Percentiles rank a stretch among this genome's conserved stretches.
Evolutionary conservation across 495 filamentous ascomycete species (phyloP).

Genomic region (Ascobolus immersus): DNA sequence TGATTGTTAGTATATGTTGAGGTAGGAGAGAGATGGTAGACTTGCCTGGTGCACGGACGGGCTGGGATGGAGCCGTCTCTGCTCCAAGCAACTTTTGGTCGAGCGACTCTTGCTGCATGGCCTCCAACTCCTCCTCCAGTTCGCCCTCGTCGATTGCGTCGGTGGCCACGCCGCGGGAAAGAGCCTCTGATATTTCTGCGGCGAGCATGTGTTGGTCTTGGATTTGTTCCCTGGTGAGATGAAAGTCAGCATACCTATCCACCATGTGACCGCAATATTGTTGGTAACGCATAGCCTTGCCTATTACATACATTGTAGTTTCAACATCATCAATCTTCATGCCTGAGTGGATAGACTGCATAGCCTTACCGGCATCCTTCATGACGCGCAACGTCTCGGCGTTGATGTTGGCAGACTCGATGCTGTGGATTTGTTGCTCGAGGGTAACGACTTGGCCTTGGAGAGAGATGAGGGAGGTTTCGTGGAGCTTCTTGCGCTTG

Average conservation of each 20-base stretch:
- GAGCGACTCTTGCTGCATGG: slow-evolving; percentile 61
- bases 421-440: slow-evolving; percentile 85
- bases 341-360: slow-evolving; percentile 74
- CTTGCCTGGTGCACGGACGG: slow-evolving; percentile 54
- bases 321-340: slow-evolving; percentile 86
- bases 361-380: slow-evolving; percentile 65
- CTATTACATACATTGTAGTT: slow-evolving; percentile 59
- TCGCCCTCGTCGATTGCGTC: slow-evolving; percentile 66
- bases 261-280: neutral
- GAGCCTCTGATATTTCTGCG: slow-evolving; percentile 70
- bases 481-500: slow-evolving; percentile 78
- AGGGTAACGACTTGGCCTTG: slow-evolving; percentile 68
- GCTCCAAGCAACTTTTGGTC: slow-evolving; percentile 86
- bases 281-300: neutral
- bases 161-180: slow-evolving; percentile 43
- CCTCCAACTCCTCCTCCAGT: slow-evolving; percentile 50
- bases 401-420: slow-evolving; percentile 97
- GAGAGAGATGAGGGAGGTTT: slow-evolving; percentile 75
- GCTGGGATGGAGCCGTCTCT: slow-evolving; percentile 37
- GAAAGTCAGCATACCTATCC: slow-evolving; percentile 3
- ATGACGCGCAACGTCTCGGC: slow-evolving; percentile 84
- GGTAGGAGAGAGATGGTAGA: slow-evolving; percentile 16
- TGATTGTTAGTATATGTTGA: slow-evolving; percentile 3
- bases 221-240: slow-evolving; percentile 90
- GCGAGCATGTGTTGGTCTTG: slow-evolving; percentile 76